Evolutionary conservation across 331 rosid genomes (phyloP), one percentile per base, ranked within the genome.

Genomic region (Dryas integrifolia): DNA sequence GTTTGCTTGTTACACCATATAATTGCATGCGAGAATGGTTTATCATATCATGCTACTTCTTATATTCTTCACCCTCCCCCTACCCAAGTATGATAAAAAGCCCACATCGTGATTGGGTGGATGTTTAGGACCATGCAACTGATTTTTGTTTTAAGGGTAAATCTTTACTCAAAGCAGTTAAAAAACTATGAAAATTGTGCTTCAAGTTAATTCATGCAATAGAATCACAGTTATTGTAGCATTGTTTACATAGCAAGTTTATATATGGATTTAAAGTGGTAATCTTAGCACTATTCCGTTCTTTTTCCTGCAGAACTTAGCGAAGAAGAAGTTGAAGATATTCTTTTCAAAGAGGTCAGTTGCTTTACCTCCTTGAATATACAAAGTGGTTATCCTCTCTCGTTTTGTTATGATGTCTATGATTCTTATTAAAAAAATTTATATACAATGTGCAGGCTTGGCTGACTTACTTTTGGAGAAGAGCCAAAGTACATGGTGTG

Each of bases 311-410:
- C 97, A 92, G 98, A 90, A 56, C 82, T 90, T 80, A 77, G 92
- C 74, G 96, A 86, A 72, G 96, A 89, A 65, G 98, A 92, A 76
- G 89, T 89, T 12, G 97, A 92, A 80, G 97, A 92, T 58, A 82
- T 90, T 79, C 86, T 78, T 77, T 92, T 92, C 75, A 92, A 92
- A 84, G 94, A 83, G 98, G 98, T 92, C 9, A 69, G 91, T 75
- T 80, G 35, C 67, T 69, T 73, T 71, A 16, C 16, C 14, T 55
- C 3, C 44, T 26, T 45, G 55, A 56, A 70, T 58, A 38, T 38
- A 51, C 6, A 16, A 68, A 51, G 57, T 3, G n/a, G 8, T 57
- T 65, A 5, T 26, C n/a, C 61, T 45, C 68, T 48, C 62, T 35
- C 46, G 16, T 72, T 66, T 24, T 61, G 48, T 77, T 14, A 56